Evolutionary conservation across 2,329 filamentous ascomycete species (phyloP).

Genomic region (Penicillium hesseltinei): DNA sequence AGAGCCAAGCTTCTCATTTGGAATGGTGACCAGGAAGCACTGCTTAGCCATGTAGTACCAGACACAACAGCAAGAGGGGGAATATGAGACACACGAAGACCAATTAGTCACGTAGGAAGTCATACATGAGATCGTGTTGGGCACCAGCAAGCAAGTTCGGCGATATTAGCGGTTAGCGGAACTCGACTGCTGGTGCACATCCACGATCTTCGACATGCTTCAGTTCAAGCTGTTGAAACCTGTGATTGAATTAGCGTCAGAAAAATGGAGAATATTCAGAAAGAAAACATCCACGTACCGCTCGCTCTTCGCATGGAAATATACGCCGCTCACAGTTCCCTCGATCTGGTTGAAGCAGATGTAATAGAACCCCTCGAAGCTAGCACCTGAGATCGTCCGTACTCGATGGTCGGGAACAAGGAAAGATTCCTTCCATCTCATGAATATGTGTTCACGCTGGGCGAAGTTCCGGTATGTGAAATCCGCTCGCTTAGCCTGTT

Average conservation of each 20-base stretch:
- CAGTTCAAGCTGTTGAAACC: slow-evolving; percentile 89
- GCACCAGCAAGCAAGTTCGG: slow-evolving; percentile 17
- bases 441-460: slow-evolving; percentile 87
- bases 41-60: slow-evolving; percentile 5
- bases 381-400: slow-evolving; percentile 85
- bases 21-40: slow-evolving; percentile 9
- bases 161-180: slow-evolving; percentile 69
- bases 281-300: slow-evolving; percentile 63
- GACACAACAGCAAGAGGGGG: not conserved
- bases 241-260: slow-evolving; percentile 38
- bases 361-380: slow-evolving; percentile 98
- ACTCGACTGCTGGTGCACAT: slow-evolving; percentile 83
- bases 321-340: slow-evolving; percentile 86
- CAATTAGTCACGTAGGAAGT: not conserved
- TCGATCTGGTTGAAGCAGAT: slow-evolving; percentile 95
- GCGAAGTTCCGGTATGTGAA: slow-evolving; percentile 66
- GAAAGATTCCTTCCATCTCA: slow-evolving; percentile 99
- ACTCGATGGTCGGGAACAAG: slow-evolving; percentile 93
- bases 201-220: slow-evolving; percentile 83
- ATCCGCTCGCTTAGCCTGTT: slow-evolving; percentile 58
- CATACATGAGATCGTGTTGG: not conserved
- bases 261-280: not conserved
- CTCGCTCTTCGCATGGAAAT: slow-evolving; percentile 97
- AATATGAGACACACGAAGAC: not conserved
- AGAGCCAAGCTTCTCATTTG: not conserved